Base-by-base conservation (phyloP, 768 basidiomycete species). In the Dacryopinax spathularia region DNA sequence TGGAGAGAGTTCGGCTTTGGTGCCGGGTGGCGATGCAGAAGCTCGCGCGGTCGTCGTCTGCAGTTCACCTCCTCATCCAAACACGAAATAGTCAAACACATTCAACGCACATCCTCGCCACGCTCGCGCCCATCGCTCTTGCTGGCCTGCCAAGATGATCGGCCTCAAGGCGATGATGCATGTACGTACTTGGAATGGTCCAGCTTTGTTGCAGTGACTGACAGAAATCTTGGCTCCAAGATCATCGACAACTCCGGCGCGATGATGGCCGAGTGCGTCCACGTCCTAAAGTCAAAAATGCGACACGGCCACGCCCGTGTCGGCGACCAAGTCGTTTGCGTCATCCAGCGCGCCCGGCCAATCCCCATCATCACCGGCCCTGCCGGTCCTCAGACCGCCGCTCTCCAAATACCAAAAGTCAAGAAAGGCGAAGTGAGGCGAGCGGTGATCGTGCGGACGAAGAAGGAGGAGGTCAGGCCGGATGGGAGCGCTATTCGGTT, bases 171-270 rank as follows among this genome's bases (percentile, higher is more conserved):
- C 85, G 63, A 91, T 86, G 0, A 82, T 97, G 65, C 93, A 91
- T 77, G 91, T 90, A 68, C 63, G 83, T 75, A 48, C 25, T 34
- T 29, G 67, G 62, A 12, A 65, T 16, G 9, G n/a, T 33, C 34
- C 16, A n/a, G 34, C 34, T 25, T 22, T 37, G 39, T 18, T 34
- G 33, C 41, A 2, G 35, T 33, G 5, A 29, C 36, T 43, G 59
- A 35, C 16, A 61, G 31, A n/a, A n/a, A 56, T 56, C 25, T 34
- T 62, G 16, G 33, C 64, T 60, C 39, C 63, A 68, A 92, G 90
- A 86, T 91, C 67, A 96, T 98, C 74, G 95, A 98, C 79, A 98
- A 98, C 75, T 93, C 95, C 5, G 95, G 95, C 33, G 94, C 91
- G 6, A 80, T 97, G 66, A 77, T 95, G 66, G 86, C 93, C 39